Base-by-base conservation (phyloP, 495 filamentous ascomycete species). In the Hypoxylon trugodes region DNA sequence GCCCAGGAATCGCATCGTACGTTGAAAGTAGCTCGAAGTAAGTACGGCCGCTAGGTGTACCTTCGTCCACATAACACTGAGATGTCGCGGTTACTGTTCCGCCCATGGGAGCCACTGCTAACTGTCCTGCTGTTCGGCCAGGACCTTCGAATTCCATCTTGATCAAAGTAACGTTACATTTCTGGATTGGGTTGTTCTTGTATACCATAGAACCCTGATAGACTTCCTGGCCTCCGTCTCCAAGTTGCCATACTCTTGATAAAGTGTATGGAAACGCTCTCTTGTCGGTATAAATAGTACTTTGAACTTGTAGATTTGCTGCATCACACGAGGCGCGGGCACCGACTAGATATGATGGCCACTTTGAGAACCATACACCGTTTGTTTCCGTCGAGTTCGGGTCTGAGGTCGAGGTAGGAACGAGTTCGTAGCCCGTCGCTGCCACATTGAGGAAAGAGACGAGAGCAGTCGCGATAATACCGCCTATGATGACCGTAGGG, bases 271-370 rank as follows among this genome's bases (percentile, higher is more conserved):
- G 68, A 26, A 76, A 55, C 7, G 61, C 68, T 13, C 35, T 62
- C 42, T 73, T 65, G 38, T 74, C 65, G 8, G 73, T 73, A 53
- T 69, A 74, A 33, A 73, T 57, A 13, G 68, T 47, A 35, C 45
- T 69, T 13, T 67, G 61, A 6, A 73, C 45, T 16, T 59, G 66
- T 8, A 75, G 18, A 21, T 63, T 63, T 1, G 57, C 50, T 3
- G 71, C 22, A 24, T 72, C 52, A 52, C 71, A 75, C 12, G 63
- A 49, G 13, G 70, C 58, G 2, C 40, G 26, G 18, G 71, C 66
- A 36, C 64, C 68, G 7, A 65, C 65, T n/a, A 73, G 50, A 48
- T 70, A 72, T 6, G 68, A 68, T 6, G 72, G 70, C 69, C 66
- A 67, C 43, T 67, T 57, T 5, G 60, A 52, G 30, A 66, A 53